Percentiles rank a stretch among this genome's conserved stretches.
These are phyloP conservation scores for Xerocomellus dryophilus DNA, from an alignment of 768 basidiomycete genomes.

Conservation along the genomic window DNA sequence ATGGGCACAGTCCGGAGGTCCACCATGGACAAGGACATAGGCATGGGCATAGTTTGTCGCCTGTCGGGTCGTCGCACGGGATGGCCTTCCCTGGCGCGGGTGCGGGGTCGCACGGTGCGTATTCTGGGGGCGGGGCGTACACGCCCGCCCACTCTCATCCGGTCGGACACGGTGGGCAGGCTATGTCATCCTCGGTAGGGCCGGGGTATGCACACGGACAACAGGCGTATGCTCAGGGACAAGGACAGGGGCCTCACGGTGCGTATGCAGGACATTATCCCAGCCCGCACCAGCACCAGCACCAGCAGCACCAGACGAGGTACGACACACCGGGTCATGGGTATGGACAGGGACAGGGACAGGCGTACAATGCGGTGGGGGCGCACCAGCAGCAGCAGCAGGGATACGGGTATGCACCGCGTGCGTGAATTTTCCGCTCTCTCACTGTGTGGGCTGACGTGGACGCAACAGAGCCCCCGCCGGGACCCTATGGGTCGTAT, in stretches of 20 bases:
- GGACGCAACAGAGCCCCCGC: neutral
- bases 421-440: conserved; percentile 30
- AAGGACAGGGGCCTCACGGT: neutral
- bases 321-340: neutral
- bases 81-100: neutral
- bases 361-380: neutral
- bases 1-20: neutral
- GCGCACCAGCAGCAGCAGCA: neutral
- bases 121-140: conserved; percentile 1
- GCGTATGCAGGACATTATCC: neutral
- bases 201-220: neutral
- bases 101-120: neutral
- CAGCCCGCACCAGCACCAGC: neutral
- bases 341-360: neutral
- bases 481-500: conserved; percentile 10
- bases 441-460: neutral
- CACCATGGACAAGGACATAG: no score
- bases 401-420: conserved; percentile 25
- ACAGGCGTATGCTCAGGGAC: neutral
- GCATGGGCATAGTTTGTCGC: neutral
- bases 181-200: neutral
- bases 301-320: neutral
- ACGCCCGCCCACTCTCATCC: conserved; percentile 4
- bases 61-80: neutral
- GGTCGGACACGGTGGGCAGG: neutral